phyloP scores from a whole-genome alignment of 177 flowering plant species.

The Tripterygium wilfordii region DNA sequence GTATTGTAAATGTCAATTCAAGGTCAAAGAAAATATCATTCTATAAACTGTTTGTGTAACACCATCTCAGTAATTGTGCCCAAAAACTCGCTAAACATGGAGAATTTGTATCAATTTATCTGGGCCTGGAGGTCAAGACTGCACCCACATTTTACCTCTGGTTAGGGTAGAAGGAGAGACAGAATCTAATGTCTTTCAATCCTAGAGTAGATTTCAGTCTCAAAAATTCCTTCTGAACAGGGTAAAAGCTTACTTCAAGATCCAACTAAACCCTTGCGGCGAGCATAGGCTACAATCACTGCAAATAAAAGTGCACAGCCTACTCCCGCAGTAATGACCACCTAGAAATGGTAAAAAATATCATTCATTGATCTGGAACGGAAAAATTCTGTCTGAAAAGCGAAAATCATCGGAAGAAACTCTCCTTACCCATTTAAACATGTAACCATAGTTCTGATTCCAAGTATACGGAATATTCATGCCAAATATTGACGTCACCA shows the following conservation, averaged over 20 bases:
- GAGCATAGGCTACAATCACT: conserved; percentile 62
- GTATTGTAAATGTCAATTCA: too few relatives aligned
- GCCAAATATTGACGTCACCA: conserved; percentile 88
- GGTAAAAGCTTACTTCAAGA: conserved; percentile 44
- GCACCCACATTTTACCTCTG: too few relatives aligned
- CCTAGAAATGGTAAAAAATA: conserved; percentile 31
- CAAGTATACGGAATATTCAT: conserved; percentile 93
- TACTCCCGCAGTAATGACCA: conserved; percentile 47
- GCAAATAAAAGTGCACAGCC: conserved; percentile 38
- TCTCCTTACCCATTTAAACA: conserved; percentile 82
- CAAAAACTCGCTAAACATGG: too few relatives aligned
- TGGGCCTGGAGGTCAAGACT: too few relatives aligned
- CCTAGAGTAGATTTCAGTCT: too few relatives aligned
- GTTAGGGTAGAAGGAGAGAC: too few relatives aligned
- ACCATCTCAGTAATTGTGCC: too few relatives aligned
- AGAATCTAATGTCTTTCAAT: too few relatives aligned
- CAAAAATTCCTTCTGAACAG: not conserved
- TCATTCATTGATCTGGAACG: not conserved
- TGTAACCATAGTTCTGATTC: conserved; percentile 62
- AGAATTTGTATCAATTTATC: too few relatives aligned
- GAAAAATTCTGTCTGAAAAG: too few relatives aligned
- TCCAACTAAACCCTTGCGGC: conserved; percentile 54
- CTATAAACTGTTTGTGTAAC: too few relatives aligned
- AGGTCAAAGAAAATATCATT: too few relatives aligned
- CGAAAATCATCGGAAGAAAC: not conserved